Evolutionary conservation across 2,329 filamentous ascomycete genomes (phyloP), one percentile per base, ranked within the genome.

Genomic region (Arthrinium puccinioides): DNA sequence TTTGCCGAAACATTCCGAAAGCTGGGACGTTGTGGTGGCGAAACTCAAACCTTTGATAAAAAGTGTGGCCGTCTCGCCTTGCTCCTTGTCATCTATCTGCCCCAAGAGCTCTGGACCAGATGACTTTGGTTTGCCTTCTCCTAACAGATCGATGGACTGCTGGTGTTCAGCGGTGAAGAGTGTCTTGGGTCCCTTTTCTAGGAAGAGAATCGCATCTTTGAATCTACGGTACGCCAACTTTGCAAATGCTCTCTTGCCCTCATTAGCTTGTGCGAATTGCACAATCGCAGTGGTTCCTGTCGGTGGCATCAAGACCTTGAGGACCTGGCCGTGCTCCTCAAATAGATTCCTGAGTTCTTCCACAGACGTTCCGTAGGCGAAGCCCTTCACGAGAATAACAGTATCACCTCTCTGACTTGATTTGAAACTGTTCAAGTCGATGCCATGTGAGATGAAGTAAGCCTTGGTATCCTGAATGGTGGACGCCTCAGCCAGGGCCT

Each of bases 21-120:
- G 71, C 42, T 77, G 73, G 46, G 81, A 74, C 34, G 80, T 88
- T 9, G 84, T 89, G 3, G 92, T 98, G 38, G 79, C 69, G 63
- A 97, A 98, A 67, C 89, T 94, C 50, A 98, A 73, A 62, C 97
- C 97, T 55, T 88, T 84, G 49, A 98, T 82, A 61, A 92, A 97
- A 13, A 98, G 69, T 5, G 90, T 94, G n/a, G 79, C 78, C 13
- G 83, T 83, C 50, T 86, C 78, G 31, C 67, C 60, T 25, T 74
- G 64, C 39, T 79, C 70, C 44, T 66, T 55, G 44, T 63, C 65
- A 49, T 68, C 65, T 43, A 69, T 69, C 42, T 67, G 64, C 52
- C 79, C 76, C 44, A 89, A 69, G 35, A 90, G 63, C 46, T 89
- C 84, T 35, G 74, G 71, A 21, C 77, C 76, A 40, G 79, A 85